Conservation (phyloP, 352 stramenopile species). For the Globisporangium nagaii region DNA sequence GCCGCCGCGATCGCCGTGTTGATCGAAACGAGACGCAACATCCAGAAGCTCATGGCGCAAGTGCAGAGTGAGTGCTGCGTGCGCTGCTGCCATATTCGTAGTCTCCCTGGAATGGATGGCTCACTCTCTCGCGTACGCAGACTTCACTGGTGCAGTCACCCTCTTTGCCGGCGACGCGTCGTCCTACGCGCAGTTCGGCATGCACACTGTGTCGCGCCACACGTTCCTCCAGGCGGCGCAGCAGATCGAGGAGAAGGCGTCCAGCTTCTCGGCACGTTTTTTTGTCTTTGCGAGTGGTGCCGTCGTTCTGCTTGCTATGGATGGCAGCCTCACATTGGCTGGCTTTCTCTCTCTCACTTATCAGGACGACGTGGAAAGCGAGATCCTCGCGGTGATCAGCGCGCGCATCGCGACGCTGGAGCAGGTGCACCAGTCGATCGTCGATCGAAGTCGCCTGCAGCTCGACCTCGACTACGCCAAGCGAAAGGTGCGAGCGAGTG, state of each 20-base stretch:
- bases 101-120: background rate
- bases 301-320: too few relatives aligned
- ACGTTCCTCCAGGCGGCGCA: conserved; percentile 8
- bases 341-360: too few relatives aligned
- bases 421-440: conserved; percentile 30
- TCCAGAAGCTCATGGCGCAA: conserved; percentile 42
- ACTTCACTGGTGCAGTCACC: conserved; percentile 4
- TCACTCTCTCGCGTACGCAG: background rate
- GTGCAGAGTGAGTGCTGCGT: conserved; percentile 23
- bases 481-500: conserved; percentile 34
- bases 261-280: conserved; percentile 9
- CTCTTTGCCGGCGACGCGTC: conserved; percentile 8
- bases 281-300: background rate
- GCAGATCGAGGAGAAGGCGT: conserved; percentile 10
- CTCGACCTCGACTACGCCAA: conserved; percentile 72
- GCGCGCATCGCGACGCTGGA: conserved; percentile 30
- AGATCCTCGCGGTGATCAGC: conserved; percentile 37
- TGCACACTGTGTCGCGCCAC: background rate
- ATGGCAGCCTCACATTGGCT: too few relatives aligned
- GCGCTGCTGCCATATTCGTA: background rate
- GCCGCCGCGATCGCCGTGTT: conserved; percentile 36
- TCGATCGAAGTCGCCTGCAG: conserved; percentile 42
- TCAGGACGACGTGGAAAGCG: conserved; percentile 38
- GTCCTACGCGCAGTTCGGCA: conserved; percentile 3
- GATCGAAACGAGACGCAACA: conserved; percentile 22